Base-by-base conservation (phyloP, 1,139 yeast genomes). In the Protomyces pachydermus region DNA sequence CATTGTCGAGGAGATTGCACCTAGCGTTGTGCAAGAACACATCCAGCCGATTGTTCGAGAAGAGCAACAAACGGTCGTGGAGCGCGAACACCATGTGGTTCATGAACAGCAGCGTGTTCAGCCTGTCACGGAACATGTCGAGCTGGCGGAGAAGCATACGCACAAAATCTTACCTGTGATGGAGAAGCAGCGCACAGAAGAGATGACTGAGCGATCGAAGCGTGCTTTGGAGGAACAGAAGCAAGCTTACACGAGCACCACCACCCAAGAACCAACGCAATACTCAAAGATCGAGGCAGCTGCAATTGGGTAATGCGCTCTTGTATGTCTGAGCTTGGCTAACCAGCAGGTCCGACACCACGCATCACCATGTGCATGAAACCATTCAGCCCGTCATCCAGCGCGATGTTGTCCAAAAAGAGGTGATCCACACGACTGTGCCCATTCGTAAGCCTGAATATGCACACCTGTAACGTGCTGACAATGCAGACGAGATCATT, bases 71-170 rank as follows among this genome's bases (percentile, higher is more conserved):
- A 25, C 20, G 54, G 9, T n/a, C 32, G 18, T 18, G 20, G 54
- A 50, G 8, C 34, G 37, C 18, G 54, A 50, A 25, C 54, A 25
- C 18, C 54, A 50, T 18, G 16, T 50, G n/a, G 28, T 8, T n/a
- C 54, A 50, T 25, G 20, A 50, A 18, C 54, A 50, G 54, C 54
- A 50, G 37, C 54, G 54, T 25, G 37, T 50, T 14, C 54, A 50
- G 34, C 54, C 54, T 1, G 37, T 50, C 37, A 12, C n/a, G 28
- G 54, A 50, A 1, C 54, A 18, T 1, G 37, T 28, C 20, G 37
- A 6, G 8, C 25, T 18, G 51, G n/a, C 16, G 10, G 54, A 50
- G n/a, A 32, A 28, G 20, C 54, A 50, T n/a, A 32, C 37, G 14
- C 54, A 50, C 8, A 14, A 50, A 1, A 34, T 50, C 16, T 14